phyloP scores from a whole-genome alignment of 2,329 filamentous ascomycete genomes.

The Fusarium proliferatum region DNA sequence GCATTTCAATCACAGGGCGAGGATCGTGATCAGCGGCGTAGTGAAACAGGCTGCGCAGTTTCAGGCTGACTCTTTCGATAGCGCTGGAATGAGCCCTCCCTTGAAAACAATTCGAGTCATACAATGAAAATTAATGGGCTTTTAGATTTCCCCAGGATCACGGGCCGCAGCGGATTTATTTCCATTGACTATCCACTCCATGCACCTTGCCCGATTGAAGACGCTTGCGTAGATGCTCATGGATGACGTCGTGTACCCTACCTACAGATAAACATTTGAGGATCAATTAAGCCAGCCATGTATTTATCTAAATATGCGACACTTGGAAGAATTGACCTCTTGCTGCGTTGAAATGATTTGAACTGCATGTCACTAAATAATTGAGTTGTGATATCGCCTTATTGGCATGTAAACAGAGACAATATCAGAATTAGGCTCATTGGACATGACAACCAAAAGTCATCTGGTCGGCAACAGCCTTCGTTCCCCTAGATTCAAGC shows the following conservation, averaged over 20 bases:
- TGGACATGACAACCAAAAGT: not conserved
- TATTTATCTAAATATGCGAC: too few relatives aligned
- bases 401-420: not conserved
- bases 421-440: not conserved
- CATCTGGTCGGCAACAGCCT: not conserved
- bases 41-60: slow-evolving; percentile 12
- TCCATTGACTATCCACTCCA: not conserved
- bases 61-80: slow-evolving; percentile 1
- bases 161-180: not conserved
- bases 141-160: not conserved
- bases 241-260: not conserved
- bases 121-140: not conserved
- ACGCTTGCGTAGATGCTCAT: not conserved
- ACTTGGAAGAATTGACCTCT: fast-evolving
- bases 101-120: not conserved
- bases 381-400: not conserved
- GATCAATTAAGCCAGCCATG: not conserved
- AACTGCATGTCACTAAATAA: not conserved
- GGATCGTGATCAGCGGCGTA: not conserved
- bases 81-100: slow-evolving; percentile 3
- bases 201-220: not conserved
- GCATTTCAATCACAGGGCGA: not conserved
- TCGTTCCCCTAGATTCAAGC: fast-evolving
- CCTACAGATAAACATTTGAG: not conserved
- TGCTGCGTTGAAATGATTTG: fast-evolving